Conservation (phyloP, 768 basidiomycete species). For the Cyclocybe cylindracea region DNA sequence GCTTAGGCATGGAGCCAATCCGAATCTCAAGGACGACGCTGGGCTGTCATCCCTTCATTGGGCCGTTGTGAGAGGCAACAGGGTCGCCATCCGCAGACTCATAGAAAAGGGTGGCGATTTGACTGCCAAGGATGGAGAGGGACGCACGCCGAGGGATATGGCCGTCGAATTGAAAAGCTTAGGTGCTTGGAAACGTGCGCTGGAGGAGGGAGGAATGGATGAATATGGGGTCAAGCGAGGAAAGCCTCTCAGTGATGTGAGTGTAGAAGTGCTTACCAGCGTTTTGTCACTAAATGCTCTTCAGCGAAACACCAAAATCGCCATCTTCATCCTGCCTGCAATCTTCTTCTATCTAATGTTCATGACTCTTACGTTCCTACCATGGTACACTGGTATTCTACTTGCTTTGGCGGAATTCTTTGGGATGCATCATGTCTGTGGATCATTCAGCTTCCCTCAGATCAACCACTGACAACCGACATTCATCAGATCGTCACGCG, state of each 20-base stretch:
- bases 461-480: constrained; percentile 8
- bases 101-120: constrained; percentile 87
- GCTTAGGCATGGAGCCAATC: constrained; percentile 83
- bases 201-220: constrained; percentile 85
- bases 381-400: constrained; percentile 88
- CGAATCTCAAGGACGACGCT: constrained; percentile 72
- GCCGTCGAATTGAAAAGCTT: constrained; percentile 90
- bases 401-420: constrained; percentile 87
- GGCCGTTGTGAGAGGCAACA: constrained; percentile 96
- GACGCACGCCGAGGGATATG: constrained; percentile 93
- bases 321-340: constrained; percentile 77
- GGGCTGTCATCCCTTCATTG: constrained; percentile 93
- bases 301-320: constrained; percentile 80
- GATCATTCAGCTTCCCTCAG: constrained; percentile 4
- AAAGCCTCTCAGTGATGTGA: constrained; percentile 72
- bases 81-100: constrained; percentile 79
- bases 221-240: constrained; percentile 70
- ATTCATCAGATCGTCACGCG: constrained; percentile 71
- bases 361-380: constrained; percentile 76
- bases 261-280: constrained; percentile 5
- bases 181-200: constrained; percentile 85
- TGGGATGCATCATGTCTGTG: constrained; percentile 87
- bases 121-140: constrained; percentile 75
- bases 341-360: constrained; percentile 84
- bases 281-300: not conserved